Base-by-base conservation (phyloP, 805 yeast genomes). In the Teunomyces cretensis region DNA sequence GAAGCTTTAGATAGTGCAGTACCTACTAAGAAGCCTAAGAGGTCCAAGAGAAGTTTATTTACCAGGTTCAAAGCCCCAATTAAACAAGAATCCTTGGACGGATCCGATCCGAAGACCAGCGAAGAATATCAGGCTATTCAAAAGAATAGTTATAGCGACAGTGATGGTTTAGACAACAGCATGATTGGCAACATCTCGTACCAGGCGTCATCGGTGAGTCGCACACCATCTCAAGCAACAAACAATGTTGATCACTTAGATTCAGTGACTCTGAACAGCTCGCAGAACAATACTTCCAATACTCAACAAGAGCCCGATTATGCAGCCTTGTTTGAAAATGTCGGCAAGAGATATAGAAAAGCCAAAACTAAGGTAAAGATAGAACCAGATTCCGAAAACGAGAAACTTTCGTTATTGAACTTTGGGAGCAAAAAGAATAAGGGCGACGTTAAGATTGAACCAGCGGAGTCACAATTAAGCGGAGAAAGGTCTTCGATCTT, bases 271-370 rank as follows among this genome's bases (percentile, higher is more conserved):
- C 56, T 51, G 53, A 51, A 55, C 37, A 39, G 44, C 15, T 59
- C 62, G 5, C 35, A 48, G 15, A 26, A 28, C 46, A 45, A 11
- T 42, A 38, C 27, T 6, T 28, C 16, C 1, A 41, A 17, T 6
- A 19, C 9, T 9, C 39, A 37, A n/a, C 43, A 33, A 35, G 70
- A 64, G 43, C 76, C 76, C 2, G 71, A 72, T 51, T 72, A 72
- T 51, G 75, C 69, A 2, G 74, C 76, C 4, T 59, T 72, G 24
- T 72, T 72, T 52, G 68, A 71, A 45, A 68, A 67, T 37, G 74
- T 72, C 4, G 75, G 75, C 1, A 72, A 71, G 44, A 49, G 76
- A 28, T 52, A 52, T 37, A 61, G 58, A 43, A 67, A 67, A 39
- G 33, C 54, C 14, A 67, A 61, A 31, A 42, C 51, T 2, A 61